Base-by-base conservation (phyloP, 257 asterid genomes). In the Paulownia fortunei region DNA sequence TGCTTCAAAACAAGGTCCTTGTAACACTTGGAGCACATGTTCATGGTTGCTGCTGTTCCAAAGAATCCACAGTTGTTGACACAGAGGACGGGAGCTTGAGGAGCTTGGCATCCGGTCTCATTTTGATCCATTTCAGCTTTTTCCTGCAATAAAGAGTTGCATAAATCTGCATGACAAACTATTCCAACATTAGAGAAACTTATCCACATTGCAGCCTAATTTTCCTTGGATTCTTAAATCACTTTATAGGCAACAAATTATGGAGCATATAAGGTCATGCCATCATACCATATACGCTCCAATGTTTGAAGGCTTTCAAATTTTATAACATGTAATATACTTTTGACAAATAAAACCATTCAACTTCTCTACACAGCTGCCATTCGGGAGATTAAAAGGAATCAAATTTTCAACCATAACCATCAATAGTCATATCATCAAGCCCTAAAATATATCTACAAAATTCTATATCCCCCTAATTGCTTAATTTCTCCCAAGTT, bases 1-100 rank as follows among this genome's bases (percentile, higher is more conserved):
- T 90, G 90, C 78, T 90, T 87, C 76, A 90, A 65, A 26, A 80
- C 84, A 13, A 79, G 2, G 82, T 86, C 93, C 72, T 88, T 90
- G 86, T 88, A 87, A 72, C 96, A 90, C 88, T 90, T 90, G 73
- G 96, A 90, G 84, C 96, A 90, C 96, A 90, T 88, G 82, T 90
- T 87, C 93, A 87, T 88, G 51, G 90, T 88, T 32, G 96, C 84
- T 12, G 93, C 90, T 39, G 93, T 82, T 65, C 93, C 96, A 5
- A 90, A 90, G 77, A 90, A 90, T 2, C 96, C 96, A 27, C 93
- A 90, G 68, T 88, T 85, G 72, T 88, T 90, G 67, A 76, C 91
- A 24, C 96, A 90, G 12, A 84, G 83, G 73, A 80, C 44, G 3
- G 93, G 91, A 69, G 89, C 91, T 79, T 90, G 92, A 80, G 95